Percentiles rank a stretch among this genome's conserved stretches.
phyloP scores from a whole-genome alignment of 2,329 filamentous ascomycete genomes.

The Fusarium nanum region DNA sequence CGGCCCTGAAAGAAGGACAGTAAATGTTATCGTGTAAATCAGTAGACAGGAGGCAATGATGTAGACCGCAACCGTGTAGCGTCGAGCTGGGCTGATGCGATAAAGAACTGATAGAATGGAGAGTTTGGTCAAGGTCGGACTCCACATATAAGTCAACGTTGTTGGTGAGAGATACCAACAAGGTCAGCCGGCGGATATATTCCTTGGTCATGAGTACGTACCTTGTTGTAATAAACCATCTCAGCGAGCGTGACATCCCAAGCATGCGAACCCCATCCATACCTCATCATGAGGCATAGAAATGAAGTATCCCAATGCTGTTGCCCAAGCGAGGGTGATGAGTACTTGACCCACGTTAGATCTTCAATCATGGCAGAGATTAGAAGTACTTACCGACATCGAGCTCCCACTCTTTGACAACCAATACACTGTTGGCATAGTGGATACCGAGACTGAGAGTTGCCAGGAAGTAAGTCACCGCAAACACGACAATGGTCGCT shows the following conservation, averaged over 20 bases:
- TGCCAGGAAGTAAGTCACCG: not conserved
- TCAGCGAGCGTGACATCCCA: conserved; percentile 3
- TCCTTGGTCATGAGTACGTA: not conserved
- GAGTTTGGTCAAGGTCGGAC: not conserved
- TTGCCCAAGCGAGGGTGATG: not conserved
- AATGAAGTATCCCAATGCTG: not conserved
- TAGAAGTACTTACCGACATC: not conserved
- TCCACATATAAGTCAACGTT: not conserved
- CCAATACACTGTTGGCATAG: not conserved
- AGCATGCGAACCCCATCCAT: conserved; percentile 2
- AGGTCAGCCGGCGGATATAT: not conserved
- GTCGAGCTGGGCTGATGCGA: not conserved
- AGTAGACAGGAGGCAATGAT: not conserved
- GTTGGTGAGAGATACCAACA: not conserved
- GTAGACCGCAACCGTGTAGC: not conserved
- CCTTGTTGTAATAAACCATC: not conserved
- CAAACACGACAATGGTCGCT: not conserved
- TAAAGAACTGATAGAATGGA: conserved; percentile 1
- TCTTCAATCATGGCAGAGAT: too few species aligned
- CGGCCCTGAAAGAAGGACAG: not conserved
- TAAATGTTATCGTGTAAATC: conserved; percentile 1
- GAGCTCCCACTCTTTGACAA: not conserved
- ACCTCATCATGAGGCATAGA: conserved; percentile 10
- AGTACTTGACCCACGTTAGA: not conserved
- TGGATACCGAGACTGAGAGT: not conserved